Base-by-base conservation (phyloP, 140 eudicot species). In the Senecio squalidus region DNA sequence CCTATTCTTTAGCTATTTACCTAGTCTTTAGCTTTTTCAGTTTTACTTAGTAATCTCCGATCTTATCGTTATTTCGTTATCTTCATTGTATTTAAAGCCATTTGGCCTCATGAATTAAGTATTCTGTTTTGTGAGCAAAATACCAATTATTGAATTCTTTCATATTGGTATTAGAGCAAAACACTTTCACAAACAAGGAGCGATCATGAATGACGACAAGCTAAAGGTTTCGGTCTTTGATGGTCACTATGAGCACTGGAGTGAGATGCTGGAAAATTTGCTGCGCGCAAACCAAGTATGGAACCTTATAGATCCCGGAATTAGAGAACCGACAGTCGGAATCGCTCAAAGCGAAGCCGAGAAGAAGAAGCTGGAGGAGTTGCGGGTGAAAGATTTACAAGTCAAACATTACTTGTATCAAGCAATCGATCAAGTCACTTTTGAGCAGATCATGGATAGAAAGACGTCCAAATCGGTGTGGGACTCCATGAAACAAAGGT, bases 231-330 rank as follows among this genome's bases (percentile, higher is more conserved):
- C 62, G 14, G 46, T 56, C 23, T 56, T 56, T 10, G 62, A 56
- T 56, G 47, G 62, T 1, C 62, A 56, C 4, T 56, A 56, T 16
- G 62, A 56, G 1, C 62, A 56, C 9, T 56, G 30, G 62, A 56
- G 46, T 3, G 62, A 56, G 25, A 31, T 33, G 62, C 31, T 56
- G 47, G 47, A 56, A 10, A 56, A 56, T 3, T 5, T 31, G 47
- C 18, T 56, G 29, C 47, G 62, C 33, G 62, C 47, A 33, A 56
- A 56, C 10, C 62, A 56, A n/a, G 17, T 56, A 5, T 56, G 62
- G 62, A 56, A 55, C 3, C 45, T 31, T 2, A 55, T 55, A 1
- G 61, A 55, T 16, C 61, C 45, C 0, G 61, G 61, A 17, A 55
- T 55, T 4, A 6, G 10, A 10, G 61, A 55, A 31, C 61, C 61